These are phyloP conservation scores for Lactuca saligna DNA, from an alignment of 129 eudicot genomes.

Conservation along the genomic window DNA sequence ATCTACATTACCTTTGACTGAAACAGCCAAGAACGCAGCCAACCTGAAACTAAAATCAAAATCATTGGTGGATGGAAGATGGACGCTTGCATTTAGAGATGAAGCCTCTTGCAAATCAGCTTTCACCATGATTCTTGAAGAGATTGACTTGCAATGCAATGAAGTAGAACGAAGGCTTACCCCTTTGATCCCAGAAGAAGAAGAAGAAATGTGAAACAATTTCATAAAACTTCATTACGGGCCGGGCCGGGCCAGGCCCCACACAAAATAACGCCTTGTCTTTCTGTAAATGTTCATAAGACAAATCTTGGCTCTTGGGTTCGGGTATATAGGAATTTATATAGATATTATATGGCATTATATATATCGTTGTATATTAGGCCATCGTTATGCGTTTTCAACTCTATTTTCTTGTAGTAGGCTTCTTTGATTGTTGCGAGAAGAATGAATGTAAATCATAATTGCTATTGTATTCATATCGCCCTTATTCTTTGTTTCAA, in stretches of 20 bases:
- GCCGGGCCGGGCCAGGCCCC: neutral
- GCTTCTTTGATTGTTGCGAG: constrained; percentile 15
- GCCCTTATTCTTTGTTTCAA: neutral
- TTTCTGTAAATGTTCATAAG: constrained; percentile 29
- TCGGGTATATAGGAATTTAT: constrained; percentile 26
- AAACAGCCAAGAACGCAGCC: constrained; percentile 34
- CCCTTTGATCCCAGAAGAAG: constrained; percentile 37
- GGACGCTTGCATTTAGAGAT: constrained; percentile 92
- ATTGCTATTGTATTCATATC: neutral
- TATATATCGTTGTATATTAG: constrained; percentile 17
- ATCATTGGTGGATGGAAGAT: constrained; percentile 89
- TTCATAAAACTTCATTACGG: constrained; percentile 2
- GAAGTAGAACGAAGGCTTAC: constrained; percentile 67
- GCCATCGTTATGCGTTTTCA: constrained; percentile 1
- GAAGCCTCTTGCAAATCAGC: constrained; percentile 74
- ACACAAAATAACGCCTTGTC: constrained; percentile 16
- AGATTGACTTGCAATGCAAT: constrained; percentile 44
- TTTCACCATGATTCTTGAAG: constrained; percentile 68
- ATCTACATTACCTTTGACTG: constrained; percentile 51
- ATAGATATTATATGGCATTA: constrained; percentile 3
- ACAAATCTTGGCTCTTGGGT: constrained; percentile 24
- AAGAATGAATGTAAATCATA: constrained; percentile 31
- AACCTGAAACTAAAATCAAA: constrained; percentile 55
- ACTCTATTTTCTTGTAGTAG: constrained; percentile 1
- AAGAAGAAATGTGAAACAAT: constrained; percentile 19